Conservation (phyloP, 768 basidiomycete species). For the Boletus reticulatus region DNA sequence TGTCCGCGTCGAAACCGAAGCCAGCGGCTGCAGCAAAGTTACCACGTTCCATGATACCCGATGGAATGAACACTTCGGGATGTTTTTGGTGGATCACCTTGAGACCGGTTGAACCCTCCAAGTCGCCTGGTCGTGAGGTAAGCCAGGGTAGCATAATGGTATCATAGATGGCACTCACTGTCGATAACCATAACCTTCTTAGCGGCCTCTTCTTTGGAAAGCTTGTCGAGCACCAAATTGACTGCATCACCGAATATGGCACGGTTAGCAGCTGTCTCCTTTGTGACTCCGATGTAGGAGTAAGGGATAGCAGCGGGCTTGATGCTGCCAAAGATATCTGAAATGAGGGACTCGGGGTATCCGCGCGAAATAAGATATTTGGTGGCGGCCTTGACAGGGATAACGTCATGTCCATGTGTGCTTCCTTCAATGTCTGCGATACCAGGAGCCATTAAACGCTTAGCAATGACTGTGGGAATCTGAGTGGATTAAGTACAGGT, state of each 20-base stretch:
- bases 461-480: slow-evolving; percentile 54
- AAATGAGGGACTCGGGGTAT: slow-evolving; percentile 45
- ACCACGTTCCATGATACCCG: slow-evolving; percentile 85
- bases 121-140: slow-evolving; percentile 50
- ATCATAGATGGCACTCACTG: slow-evolving; percentile 41
- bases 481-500: not conserved
- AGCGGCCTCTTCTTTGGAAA: slow-evolving; percentile 73
- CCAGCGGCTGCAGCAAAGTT: slow-evolving; percentile 85
- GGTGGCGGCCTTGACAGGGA: slow-evolving; percentile 77
- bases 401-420: slow-evolving; percentile 81
- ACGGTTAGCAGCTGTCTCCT: slow-evolving; percentile 77
- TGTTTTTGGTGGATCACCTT: slow-evolving; percentile 89
- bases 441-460: slow-evolving; percentile 67
- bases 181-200: slow-evolving; percentile 87
- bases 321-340: slow-evolving; percentile 60
- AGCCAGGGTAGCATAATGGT: not conserved
- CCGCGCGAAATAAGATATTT: slow-evolving; percentile 69
- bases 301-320: slow-evolving; percentile 56
- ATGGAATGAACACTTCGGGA: slow-evolving; percentile 81
- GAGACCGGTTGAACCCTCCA: slow-evolving; percentile 88
- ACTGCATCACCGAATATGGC: slow-evolving; percentile 86
- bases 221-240: slow-evolving; percentile 68
- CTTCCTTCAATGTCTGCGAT: slow-evolving; percentile 77
- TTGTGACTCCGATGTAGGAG: slow-evolving; percentile 66
- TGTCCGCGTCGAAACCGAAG: slow-evolving; percentile 79